Percentiles rank a stretch among this genome's conserved stretches.
phyloP scores from a whole-genome alignment of 148 eudicot species.

The Camellia japonica region DNA sequence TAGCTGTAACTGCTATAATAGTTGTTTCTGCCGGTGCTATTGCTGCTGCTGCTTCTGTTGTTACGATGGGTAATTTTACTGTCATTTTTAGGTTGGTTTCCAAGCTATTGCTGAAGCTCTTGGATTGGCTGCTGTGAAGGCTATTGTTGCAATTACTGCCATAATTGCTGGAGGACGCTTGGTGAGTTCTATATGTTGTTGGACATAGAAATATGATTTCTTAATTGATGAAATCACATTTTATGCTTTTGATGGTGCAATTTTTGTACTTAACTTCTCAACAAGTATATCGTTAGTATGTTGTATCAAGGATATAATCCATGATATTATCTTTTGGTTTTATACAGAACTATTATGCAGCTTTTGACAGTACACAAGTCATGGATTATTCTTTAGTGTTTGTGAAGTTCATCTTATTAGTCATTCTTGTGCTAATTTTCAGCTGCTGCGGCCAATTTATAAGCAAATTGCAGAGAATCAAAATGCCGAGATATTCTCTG shows the following conservation, averaged over 20 bases:
- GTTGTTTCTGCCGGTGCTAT: conserved; percentile 9
- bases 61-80: conserved; percentile 8
- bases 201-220: not conserved
- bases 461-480: conserved; percentile 96
- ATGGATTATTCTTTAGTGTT: conserved; percentile 3
- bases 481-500: conserved; percentile 98
- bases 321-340: not conserved
- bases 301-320: not conserved
- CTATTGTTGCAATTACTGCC: conserved; percentile 89
- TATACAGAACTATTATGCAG: no score
- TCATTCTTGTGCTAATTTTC: conserved; percentile 30
- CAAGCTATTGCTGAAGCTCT: conserved; percentile 99
- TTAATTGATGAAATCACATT: conserved; percentile 2
- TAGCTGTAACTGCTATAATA: not conserved
- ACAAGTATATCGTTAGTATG: not conserved
- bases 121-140: conserved; percentile 97
- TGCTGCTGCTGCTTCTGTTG: conserved; percentile 11
- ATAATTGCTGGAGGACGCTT: conserved; percentile 98
- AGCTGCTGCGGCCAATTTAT: conserved; percentile 98
- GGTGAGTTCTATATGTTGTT: conserved; percentile 44
- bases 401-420: conserved; percentile 7
- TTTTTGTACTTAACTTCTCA: not conserved
- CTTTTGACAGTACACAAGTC: no score
- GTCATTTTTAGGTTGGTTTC: conserved; percentile 67
- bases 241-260: not conserved